Evolutionary conservation across 805 yeast species (phyloP), one percentile per base, ranked within the genome.

Genomic region (Sugiyamaella floridensis): DNA sequence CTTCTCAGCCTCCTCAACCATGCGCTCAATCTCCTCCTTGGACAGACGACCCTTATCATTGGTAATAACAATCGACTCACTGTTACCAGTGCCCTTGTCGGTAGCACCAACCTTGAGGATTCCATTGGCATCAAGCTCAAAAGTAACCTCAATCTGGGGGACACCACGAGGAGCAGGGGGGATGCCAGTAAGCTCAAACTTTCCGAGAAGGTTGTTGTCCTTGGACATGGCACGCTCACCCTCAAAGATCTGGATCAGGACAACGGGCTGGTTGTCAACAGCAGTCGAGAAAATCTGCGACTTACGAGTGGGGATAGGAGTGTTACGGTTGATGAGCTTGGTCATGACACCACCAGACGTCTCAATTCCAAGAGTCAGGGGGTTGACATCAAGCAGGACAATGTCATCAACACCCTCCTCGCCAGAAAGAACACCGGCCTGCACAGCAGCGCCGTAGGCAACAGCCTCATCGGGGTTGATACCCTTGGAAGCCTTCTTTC

Each of bases 381-480:
- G 95, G 65, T 90, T 88, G 58, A 89, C 97, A 75, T 89, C 97
- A 67, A 90, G 80, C 67, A 89, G 77, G 59, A 92, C 92, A 64
- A 86, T 83, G 68, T 86, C 93, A 65, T 86, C 95, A 58, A 83
- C 93, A 71, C 95, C 93, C 66, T 85, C 89, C 74, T 90, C 97
- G 73, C 98, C 98, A 52, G 95, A 83, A 60, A 92, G 77, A 63
- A 92, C 95, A 78, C 98, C 98, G 54, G 96, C 98, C 78, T 92
- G 99, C 59, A 92, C 97, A 59, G 99, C 97, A 57, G 98, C 98
- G 81, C 99, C 99, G 66, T 84, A 92, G 44, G 98, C 99, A 67
- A 92, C 98, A 71, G 99, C 99, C 79, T 92, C 99, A 76, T 92
- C 99, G 59, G 99, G 98, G 79, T 92, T 92, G 68, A 92, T 92